phyloP scores from a whole-genome alignment of 176 grass and related monocot genomes.

The Typha latifolia region DNA sequence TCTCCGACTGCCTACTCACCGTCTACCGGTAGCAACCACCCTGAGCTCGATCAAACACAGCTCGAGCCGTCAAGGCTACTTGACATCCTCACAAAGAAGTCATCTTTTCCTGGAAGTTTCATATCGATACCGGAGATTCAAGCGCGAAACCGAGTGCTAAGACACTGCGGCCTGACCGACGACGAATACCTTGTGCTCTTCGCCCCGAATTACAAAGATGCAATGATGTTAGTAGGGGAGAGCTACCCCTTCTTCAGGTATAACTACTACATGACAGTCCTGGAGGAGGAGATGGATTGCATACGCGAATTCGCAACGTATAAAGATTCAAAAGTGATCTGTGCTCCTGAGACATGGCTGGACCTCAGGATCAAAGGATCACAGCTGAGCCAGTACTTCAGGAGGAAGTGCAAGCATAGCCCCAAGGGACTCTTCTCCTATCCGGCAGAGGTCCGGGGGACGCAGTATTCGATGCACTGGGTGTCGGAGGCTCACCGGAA shows the following conservation, averaged over 20 bases:
- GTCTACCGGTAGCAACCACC: neutral
- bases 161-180: constrained; percentile 46
- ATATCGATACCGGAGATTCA: constrained; percentile 69
- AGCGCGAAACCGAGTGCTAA: constrained; percentile 46
- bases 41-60: constrained; percentile 24
- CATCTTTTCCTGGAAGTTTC: constrained; percentile 54
- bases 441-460: constrained; percentile 18
- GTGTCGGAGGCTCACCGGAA: constrained; percentile 70
- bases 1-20: constrained; percentile 3
- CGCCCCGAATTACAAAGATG: constrained; percentile 34
- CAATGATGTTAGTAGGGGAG: constrained; percentile 49
- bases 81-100: constrained; percentile 53
- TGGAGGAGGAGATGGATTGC: constrained; percentile 30
- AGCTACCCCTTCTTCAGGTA: constrained; percentile 65
- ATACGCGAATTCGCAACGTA: constrained; percentile 47
- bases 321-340: constrained; percentile 57
- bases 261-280: constrained; percentile 67
- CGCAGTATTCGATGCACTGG: constrained; percentile 57
- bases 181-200: constrained; percentile 65
- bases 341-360: constrained; percentile 52
- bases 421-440: constrained; percentile 76
- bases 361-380: constrained; percentile 74
- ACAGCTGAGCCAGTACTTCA: constrained; percentile 72
- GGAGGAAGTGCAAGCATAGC: constrained; percentile 59
- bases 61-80: constrained; percentile 54